Base-by-base conservation (phyloP, 176 grass and related monocot genomes). In the Panicum miliaceum region DNA sequence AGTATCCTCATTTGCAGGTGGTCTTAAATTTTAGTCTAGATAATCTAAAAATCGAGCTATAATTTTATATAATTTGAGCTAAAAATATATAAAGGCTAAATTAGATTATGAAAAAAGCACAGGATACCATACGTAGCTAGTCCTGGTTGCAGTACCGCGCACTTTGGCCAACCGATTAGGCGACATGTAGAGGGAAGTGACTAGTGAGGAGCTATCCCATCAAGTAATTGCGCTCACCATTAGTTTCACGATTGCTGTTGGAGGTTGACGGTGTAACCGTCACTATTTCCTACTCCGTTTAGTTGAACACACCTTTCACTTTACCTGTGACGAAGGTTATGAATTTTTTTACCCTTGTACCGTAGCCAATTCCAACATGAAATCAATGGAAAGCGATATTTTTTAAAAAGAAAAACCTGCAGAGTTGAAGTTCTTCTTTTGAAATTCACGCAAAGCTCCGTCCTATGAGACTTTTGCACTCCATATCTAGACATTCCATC, bases 161-260 rank as follows among this genome's bases (percentile, higher is more conserved):
- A 16, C n/a, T 42, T 13, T 15, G 19, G 23, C 27, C 42, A 68
- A 77, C 79, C 71, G 45, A 61, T 58, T 71, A 40, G 40, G 59
- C 48, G 16, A 40, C 76, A 84, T 40, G 40, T 74, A 5, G 46
- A 84, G 75, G n/a, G n/a, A n/a, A n/a, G 19, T 57, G 58, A 48
- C n/a, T n/a, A 29, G 34, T 8, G 35, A 77, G 43, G 29, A 70
- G 63, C 52, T 46, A 82, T 69, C 52, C n/a, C 53, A 82, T 83
- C 73, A 63, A 25, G 41, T 18, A 51, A 12, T 79, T 48, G 13
- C 15, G 7, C 0, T 20, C 61, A 15, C 22, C 79, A 78, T 50
- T 47, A 68, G 78, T 20, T 56, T 72, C 6, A 48, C 35, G 25
- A 13, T 75, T 35, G 43, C 19, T 37, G 48, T 13, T 62, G 4